Percentiles rank a stretch among this genome's conserved stretches.
Evolutionary conservation across 192 early-diverging fungal genomes (phyloP).

Genomic region (Backusella sp.): DNA sequence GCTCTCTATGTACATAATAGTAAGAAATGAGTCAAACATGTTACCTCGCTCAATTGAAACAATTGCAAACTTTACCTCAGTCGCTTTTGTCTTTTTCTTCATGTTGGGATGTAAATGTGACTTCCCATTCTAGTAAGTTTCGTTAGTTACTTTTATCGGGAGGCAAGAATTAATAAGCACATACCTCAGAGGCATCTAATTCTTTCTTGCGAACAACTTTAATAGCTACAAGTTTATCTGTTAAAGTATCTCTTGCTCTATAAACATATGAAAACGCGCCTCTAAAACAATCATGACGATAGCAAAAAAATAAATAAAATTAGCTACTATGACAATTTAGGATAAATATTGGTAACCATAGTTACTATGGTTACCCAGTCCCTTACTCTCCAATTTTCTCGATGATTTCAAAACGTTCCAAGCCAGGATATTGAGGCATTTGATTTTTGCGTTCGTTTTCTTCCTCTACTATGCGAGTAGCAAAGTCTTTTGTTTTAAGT

Average conservation of each 20-base stretch:
- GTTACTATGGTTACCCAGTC: neutral
- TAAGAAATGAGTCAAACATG: neutral
- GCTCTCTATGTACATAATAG: slow-evolving; percentile 49
- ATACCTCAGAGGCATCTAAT: slow-evolving; percentile 67
- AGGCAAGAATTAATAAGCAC: neutral
- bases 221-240: slow-evolving; percentile 73
- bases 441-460: slow-evolving; percentile 47
- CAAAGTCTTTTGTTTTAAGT: slow-evolving; percentile 37
- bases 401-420: slow-evolving; percentile 56
- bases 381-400: slow-evolving; percentile 74
- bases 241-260: slow-evolving; percentile 63
- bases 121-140: slow-evolving; percentile 14
- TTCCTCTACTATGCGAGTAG: slow-evolving; percentile 49
- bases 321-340: neutral
- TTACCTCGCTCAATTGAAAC: neutral
- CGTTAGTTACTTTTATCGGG: neutral
- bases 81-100: slow-evolving; percentile 37
- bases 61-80: slow-evolving; percentile 27
- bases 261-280: slow-evolving; percentile 88
- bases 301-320: slow-evolving; percentile 12
- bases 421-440: slow-evolving; percentile 55
- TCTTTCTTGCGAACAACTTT: slow-evolving; percentile 80
- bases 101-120: slow-evolving; percentile 37
- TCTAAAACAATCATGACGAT: slow-evolving; percentile 38
- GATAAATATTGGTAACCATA: neutral